Percentiles rank a stretch among this genome's conserved stretches.
These are phyloP conservation scores for Handroanthus guayacan DNA, from an alignment of 257 asterid genomes.

Conservation along the genomic window DNA sequence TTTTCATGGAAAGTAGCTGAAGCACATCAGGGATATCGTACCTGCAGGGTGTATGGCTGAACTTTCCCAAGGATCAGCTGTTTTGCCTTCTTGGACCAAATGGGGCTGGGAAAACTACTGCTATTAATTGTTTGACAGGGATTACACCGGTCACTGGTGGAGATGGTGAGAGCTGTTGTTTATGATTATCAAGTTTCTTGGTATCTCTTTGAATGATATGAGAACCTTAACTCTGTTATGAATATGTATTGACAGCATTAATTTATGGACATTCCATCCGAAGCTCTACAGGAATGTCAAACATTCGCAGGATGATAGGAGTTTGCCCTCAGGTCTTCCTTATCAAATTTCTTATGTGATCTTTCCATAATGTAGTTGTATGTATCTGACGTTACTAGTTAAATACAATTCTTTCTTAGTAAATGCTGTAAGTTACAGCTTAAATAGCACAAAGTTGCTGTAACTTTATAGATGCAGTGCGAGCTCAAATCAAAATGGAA, in stretches of 20 bases:
- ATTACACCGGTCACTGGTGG: constrained; percentile 88
- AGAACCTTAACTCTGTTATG: constrained; percentile 20
- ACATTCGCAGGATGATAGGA: constrained; percentile 84
- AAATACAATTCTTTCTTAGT: constrained; percentile 7
- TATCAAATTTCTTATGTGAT: constrained; percentile 27
- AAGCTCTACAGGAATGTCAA: constrained; percentile 81
- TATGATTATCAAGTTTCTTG: constrained; percentile 2
- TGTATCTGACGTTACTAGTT: constrained; percentile 19
- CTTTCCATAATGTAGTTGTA: constrained; percentile 3
- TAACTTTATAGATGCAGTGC: constrained; percentile 2
- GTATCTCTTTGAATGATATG: constrained; percentile 21
- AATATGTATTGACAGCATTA: constrained; percentile 63
- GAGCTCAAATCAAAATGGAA: constrained; percentile 19
- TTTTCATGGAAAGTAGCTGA: constrained; percentile 9
- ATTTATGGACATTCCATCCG: constrained; percentile 84
- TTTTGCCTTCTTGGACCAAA: constrained; percentile 98
- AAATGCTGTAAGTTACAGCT: constrained; percentile 1
- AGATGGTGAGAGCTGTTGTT: constrained; percentile 72
- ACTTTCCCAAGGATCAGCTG: constrained; percentile 88
- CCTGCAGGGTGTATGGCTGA: constrained; percentile 91
- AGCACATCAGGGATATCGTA: constrained; percentile 28
- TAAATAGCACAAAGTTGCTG: not conserved
- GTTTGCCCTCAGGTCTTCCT: constrained; percentile 91
- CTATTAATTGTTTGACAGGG: constrained; percentile 92
- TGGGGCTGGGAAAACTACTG: constrained; percentile 98